Base-by-base conservation (phyloP, 345 rosid species). In the Capsella bursapastoris region DNA sequence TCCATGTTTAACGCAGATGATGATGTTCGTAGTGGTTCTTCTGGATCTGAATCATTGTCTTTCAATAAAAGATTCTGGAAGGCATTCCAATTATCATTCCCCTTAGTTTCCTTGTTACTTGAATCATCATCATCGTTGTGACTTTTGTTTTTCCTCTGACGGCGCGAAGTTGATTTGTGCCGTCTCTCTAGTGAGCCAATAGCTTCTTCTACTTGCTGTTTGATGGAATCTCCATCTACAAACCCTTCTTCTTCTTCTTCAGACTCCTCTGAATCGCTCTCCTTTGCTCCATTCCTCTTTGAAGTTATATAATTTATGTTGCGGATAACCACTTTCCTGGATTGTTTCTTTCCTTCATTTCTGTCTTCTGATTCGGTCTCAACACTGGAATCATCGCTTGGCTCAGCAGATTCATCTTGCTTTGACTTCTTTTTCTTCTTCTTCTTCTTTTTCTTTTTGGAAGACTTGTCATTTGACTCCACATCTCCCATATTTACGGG, bases 291-390 rank as follows among this genome's bases (percentile, higher is more conserved):
- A 69, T 90, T 87, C 70, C 87, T 86, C 79, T 82, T 85, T 3
- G 97, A 91, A 66, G 99, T 86, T 49, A 95, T 90, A 81, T 95
- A 95, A 79, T 95, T 95, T 64, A 95, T 95, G 74, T 95, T 95
- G 71, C 94, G 94, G 57, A 95, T 95, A 28, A 95, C 96, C 13
- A 95, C 97, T 83, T 84, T 92, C 70, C 93, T 86, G 3, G 97
- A 95, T 28, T 89, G 82, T 70, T 86, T 89, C 70, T 90, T 90
- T 57, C 88, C 96, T 51, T 81, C 87, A 25, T 72, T 59, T 44
- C 64, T 70, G 0, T 72, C 62, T 76, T 91, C 81, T 70, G 83
- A n/a, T 37, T 77, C 38, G 3, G 73, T 64, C 78, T 79, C 78
- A 73, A 76, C 56, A 38, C 70, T 6, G 49, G 79, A 64, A 37